Conservation (phyloP, 2,329 filamentous ascomycete species). For the Xylaria sp. region DNA sequence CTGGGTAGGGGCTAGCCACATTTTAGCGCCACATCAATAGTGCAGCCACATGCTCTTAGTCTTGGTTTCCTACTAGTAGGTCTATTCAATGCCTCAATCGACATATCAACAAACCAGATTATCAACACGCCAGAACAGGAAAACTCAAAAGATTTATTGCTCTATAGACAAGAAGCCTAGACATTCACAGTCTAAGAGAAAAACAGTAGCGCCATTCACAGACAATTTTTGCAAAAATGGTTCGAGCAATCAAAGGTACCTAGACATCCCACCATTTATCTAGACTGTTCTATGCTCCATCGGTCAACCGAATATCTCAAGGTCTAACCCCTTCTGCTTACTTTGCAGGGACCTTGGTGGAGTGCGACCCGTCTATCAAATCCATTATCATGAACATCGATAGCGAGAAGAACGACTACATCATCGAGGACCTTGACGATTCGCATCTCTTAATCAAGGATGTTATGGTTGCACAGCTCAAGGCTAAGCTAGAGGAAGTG, state of each 20-base stretch:
- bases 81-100: not conserved
- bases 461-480: constrained; percentile 75
- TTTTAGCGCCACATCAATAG: not conserved
- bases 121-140: not conserved
- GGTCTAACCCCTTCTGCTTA: constrained; percentile 11
- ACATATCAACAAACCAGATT: not conserved
- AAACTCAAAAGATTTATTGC: not conserved
- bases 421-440: constrained; percentile 84
- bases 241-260: constrained; percentile 48
- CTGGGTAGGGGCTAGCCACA: not conserved
- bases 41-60: not conserved
- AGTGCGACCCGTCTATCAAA: constrained; percentile 89
- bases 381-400: constrained; percentile 85
- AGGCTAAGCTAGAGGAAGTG: constrained; percentile 75
- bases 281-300: constrained; percentile 9
- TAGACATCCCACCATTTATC: not conserved
- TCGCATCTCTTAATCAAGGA: constrained; percentile 80
- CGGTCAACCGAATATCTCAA: too few species aligned
- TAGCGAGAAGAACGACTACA: constrained; percentile 74
- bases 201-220: not conserved
- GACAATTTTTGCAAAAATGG: constrained; percentile 37
- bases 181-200: not conserved
- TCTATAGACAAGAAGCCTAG: not conserved
- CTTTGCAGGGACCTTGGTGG: constrained; percentile 74
- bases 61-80: not conserved